phyloP scores from a whole-genome alignment of 2,329 filamentous ascomycete species.

The Monilinia fructigena region DNA sequence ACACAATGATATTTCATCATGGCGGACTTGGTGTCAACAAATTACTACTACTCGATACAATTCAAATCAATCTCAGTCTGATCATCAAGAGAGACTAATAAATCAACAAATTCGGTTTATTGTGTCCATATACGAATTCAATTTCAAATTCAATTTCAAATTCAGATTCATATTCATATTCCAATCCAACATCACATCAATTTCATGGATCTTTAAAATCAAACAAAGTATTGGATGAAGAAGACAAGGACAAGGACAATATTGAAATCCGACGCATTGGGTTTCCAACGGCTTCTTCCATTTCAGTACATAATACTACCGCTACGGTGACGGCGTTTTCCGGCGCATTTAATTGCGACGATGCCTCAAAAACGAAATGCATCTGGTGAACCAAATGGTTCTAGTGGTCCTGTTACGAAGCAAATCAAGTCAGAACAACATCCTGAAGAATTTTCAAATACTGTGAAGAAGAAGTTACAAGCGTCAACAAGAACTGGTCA shows the following conservation, averaged over 20 bases:
- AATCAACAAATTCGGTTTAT: constrained; percentile 2
- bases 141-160: too few species aligned
- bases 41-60: not conserved
- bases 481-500: constrained; percentile 69
- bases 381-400: constrained; percentile 27
- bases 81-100: constrained; percentile 2
- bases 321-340: constrained; percentile 14
- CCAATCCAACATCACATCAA: not conserved
- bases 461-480: constrained; percentile 53
- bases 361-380: constrained; percentile 37
- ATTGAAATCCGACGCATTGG: constrained; percentile 24
- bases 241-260: constrained; percentile 2
- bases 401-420: constrained; percentile 31
- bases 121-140: not conserved
- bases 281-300: constrained; percentile 34
- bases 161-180: not conserved
- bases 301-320: constrained; percentile 21
- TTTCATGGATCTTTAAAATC: not conserved
- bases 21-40: constrained; percentile 1
- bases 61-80: not conserved
- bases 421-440: constrained; percentile 36
- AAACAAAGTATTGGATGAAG: not conserved
- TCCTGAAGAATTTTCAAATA: constrained; percentile 40
- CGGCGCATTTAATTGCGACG: constrained; percentile 17
- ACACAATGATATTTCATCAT: constrained; percentile 16